Evolutionary conservation across 1,284 basidiomycete species (phyloP).

Genomic region (Pholiota adiposa): DNA sequence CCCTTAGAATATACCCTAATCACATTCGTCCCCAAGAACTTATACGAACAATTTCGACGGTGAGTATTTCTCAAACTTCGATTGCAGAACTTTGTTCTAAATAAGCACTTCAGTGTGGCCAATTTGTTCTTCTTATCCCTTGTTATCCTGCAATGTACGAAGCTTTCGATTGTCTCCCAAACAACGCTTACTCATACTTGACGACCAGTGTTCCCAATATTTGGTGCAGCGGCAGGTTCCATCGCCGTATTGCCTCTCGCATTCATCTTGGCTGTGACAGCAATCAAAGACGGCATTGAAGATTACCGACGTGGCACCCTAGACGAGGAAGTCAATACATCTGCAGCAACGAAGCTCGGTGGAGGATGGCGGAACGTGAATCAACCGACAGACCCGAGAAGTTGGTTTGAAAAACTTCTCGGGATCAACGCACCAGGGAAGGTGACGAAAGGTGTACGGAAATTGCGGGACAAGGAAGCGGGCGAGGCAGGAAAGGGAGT

Average conservation of each 20-base stretch:
- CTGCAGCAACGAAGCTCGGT: constrained; percentile 84
- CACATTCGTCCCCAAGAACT: constrained; percentile 93
- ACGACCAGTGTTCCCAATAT: constrained; percentile 80
- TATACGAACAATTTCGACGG: constrained; percentile 91
- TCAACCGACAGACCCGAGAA: constrained; percentile 77
- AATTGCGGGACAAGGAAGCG: constrained; percentile 84
- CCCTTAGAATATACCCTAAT: constrained; percentile 84
- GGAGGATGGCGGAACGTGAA: constrained; percentile 89
- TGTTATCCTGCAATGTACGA: constrained; percentile 80
- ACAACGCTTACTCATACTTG: constrained; percentile 4
- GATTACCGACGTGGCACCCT: constrained; percentile 88
- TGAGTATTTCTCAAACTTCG: constrained; percentile 19
- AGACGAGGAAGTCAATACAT: constrained; percentile 93
- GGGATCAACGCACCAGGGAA: constrained; percentile 71
- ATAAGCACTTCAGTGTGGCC: constrained; percentile 64
- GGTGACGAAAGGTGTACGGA: constrained; percentile 85
- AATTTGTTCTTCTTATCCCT: constrained; percentile 92
- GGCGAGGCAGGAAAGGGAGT: constrained; percentile 55
- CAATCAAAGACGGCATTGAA: constrained; percentile 94
- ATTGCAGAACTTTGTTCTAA: constrained; percentile 5
- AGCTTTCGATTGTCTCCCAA: neutral
- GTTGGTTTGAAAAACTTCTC: constrained; percentile 75
- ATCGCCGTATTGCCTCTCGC: constrained; percentile 88
- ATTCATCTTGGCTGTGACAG: constrained; percentile 89
- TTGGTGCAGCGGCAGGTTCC: constrained; percentile 86